Evolutionary conservation across 176 grass and related monocot genomes (phyloP), one percentile per base, ranked within the genome.

Genomic region (Cymbopogon citratus): DNA sequence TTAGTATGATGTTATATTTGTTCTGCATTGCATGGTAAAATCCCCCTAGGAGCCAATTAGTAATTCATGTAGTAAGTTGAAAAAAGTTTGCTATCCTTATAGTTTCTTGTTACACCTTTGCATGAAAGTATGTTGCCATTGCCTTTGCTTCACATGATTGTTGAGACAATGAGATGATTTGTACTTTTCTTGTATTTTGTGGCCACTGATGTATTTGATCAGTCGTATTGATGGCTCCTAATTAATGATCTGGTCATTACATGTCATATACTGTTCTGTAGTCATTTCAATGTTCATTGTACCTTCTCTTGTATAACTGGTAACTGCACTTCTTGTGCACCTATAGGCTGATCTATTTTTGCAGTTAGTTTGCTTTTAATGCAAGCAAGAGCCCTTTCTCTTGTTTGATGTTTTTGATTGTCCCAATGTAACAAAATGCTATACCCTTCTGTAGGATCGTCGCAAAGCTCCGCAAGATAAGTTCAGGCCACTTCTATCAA

Each of bases 401-500:
- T 70, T 87, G 41, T 69, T 81, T 63, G 1, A 2, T 71, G 4
- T 63, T 69, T 44, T 71, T 12, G 7, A 65, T 77, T 77, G 46
- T 73, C 10, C 16, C 26, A 76, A 79, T 69, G 85, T 73, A 41
- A 80, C 28, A 36, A 88, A 61, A 46, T 75, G 24, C 52, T 49
- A 19, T 73, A 24, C 86, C 73, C 10, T 77, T 94, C 51, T 68
- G 34, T 85, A 98, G 95, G 95, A 95, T 81, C 92, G 91, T 62
- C 89, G 73, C 49, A 98, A 95, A 84, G 73, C 89, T 76, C 95
- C 92, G 38, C 88, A 91, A 70, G 86, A 94, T 84, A 98, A 91
- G 92, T 98, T 98, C 82, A 89, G 95, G 35, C 90, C 95, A 86
- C 86, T 98, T 56, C 85, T 98, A 73, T 98, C 95, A 76, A 93